A percentile compares a stretch with the other conserved stretches of the same genome.
Evolutionary conservation across 805 yeast genomes (phyloP).

Genomic region (Kodamaea jinghongensis): DNA sequence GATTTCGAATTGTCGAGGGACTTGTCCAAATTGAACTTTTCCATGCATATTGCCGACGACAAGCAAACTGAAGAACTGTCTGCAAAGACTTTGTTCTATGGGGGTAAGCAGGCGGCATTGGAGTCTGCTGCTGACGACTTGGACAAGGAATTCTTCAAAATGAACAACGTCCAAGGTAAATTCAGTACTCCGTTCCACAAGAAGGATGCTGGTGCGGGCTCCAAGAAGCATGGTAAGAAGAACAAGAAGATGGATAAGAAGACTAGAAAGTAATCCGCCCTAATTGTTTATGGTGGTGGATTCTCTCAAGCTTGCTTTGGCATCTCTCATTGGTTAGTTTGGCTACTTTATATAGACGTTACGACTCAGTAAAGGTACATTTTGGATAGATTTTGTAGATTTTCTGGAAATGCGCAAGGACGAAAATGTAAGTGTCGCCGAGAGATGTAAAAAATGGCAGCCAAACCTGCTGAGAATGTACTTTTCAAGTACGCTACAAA

Average conservation of each 20-base stretch:
- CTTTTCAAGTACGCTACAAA: too few species aligned
- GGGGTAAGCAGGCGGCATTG: slow-evolving; percentile 81
- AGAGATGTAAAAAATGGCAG: too few species aligned
- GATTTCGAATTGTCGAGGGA: slow-evolving; percentile 67
- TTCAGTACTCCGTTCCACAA: slow-evolving; percentile 74
- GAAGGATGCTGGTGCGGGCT: slow-evolving; percentile 22
- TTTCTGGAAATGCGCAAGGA: too few species aligned
- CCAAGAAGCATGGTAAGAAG: slow-evolving; percentile 71
- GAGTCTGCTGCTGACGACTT: slow-evolving; percentile 77
- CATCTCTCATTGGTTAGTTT: too few species aligned
- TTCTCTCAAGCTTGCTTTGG: too few species aligned
- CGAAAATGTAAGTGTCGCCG: too few species aligned
- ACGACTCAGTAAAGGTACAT: too few species aligned
- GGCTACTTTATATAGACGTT: too few species aligned
- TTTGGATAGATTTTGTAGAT: too few species aligned
- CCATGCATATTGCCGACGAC: slow-evolving; percentile 60
- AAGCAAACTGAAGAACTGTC: slow-evolving; percentile 14
- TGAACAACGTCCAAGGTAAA: slow-evolving; percentile 62
- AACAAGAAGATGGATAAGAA: slow-evolving; percentile 64
- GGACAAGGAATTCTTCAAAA: slow-evolving; percentile 80
- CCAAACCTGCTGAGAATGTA: too few species aligned
- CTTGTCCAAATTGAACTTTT: slow-evolving; percentile 69
- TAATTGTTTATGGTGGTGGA: too few species aligned
- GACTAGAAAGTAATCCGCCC: slow-evolving; percentile 21
- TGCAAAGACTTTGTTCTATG: slow-evolving; percentile 53